phyloP scores from a whole-genome alignment of 2,329 filamentous ascomycete genomes.

The Eutypa lata region DNA sequence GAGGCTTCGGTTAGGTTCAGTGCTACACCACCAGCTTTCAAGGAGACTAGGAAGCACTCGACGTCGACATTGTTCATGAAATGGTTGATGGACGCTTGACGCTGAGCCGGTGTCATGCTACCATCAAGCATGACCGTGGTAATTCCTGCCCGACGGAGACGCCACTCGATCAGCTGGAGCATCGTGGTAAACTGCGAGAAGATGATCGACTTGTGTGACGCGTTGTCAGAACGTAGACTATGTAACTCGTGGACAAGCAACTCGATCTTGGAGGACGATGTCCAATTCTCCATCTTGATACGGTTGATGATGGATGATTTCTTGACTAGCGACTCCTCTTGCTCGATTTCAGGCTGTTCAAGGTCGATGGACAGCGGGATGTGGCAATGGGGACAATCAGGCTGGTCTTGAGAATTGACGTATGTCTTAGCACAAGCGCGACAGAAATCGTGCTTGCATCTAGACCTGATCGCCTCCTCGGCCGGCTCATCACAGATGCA shows the following conservation, averaged over 20 bases:
- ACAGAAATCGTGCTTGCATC: conserved; percentile 91
- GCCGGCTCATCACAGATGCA: conserved; percentile 95
- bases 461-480: conserved; percentile 88
- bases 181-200: conserved; percentile 98
- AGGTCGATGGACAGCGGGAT: conserved; percentile 87
- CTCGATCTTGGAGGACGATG: conserved; percentile 96
- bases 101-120: conserved; percentile 91
- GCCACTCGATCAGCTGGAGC: conserved; percentile 96
- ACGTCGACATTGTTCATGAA: conserved; percentile 96
- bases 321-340: conserved; percentile 82
- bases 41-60: conserved; percentile 91
- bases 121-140: conserved; percentile 98
- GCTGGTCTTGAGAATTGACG: conserved; percentile 70
- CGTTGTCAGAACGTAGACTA: conserved; percentile 85
- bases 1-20: conserved; percentile 94
- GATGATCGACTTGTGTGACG: conserved; percentile 93
- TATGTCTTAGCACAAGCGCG: conserved; percentile 78
- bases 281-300: conserved; percentile 99
- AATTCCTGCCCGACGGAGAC: conserved; percentile 91
- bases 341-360: conserved; percentile 92
- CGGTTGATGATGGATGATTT: conserved; percentile 98
- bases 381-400: conserved; percentile 87
- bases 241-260: conserved; percentile 92
- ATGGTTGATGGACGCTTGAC: conserved; percentile 89
- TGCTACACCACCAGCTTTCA: conserved; percentile 94